These are phyloP conservation scores for Chytriomyces sp. DNA, from an alignment of 192 early-diverging fungal genomes.

Conservation along the genomic window DNA sequence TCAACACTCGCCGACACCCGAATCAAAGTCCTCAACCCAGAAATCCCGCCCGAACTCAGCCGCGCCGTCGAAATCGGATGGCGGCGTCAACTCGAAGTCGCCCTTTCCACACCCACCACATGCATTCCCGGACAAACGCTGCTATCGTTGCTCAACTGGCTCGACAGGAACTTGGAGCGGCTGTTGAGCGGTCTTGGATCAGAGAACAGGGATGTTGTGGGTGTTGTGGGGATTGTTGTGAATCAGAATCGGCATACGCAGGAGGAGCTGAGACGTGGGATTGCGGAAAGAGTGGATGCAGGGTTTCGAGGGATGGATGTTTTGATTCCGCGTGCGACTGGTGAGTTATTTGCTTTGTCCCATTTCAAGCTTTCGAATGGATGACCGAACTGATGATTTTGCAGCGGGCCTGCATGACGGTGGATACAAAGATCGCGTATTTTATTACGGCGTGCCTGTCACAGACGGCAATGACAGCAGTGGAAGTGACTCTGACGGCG, in stretches of 20 bases:
- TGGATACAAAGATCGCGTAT: slow-evolving; percentile 19
- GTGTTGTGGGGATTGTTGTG: slow-evolving; percentile 15
- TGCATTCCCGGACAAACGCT: slow-evolving; percentile 29
- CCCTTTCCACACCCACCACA: not conserved
- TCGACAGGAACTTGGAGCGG: slow-evolving; percentile 65
- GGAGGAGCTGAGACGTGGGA: slow-evolving; percentile 28
- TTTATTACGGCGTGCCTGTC: slow-evolving; percentile 39
- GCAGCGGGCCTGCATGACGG: slow-evolving; percentile 9
- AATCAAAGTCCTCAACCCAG: slow-evolving; percentile 27
- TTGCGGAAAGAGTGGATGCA: slow-evolving; percentile 25
- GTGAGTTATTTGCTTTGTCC: not conserved
- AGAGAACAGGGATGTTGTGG: slow-evolving; percentile 18
- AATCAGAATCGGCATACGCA: slow-evolving; percentile 19
- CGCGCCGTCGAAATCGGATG: slow-evolving; percentile 28
- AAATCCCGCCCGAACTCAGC: slow-evolving; percentile 20
- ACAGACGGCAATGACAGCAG: slow-evolving; percentile 34
- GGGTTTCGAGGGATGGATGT: not conserved
- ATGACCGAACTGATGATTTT: not conserved
- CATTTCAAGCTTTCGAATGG: not conserved
- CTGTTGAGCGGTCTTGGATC: slow-evolving; percentile 39
- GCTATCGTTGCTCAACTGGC: slow-evolving; percentile 53
- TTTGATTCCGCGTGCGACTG: not conserved
- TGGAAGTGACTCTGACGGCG: slow-evolving; percentile 37
- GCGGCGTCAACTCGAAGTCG: not conserved
- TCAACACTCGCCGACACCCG: slow-evolving; percentile 7